Percentiles rank a stretch among this genome's conserved stretches.
Conservation (phyloP, 371 early-diverging fungal species). For the Syncephalis fuscata region DNA sequence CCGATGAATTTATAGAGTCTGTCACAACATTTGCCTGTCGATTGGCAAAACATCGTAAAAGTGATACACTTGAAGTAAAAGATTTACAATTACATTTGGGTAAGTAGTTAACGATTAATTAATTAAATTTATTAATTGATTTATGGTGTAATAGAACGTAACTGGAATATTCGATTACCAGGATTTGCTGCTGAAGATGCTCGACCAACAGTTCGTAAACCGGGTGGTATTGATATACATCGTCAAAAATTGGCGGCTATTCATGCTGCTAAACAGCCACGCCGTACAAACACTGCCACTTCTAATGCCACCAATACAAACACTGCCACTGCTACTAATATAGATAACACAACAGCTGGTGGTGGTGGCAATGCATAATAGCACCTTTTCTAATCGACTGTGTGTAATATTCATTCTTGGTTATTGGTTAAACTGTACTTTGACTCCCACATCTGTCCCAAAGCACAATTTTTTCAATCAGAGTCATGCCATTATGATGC, state of each 20-base stretch:
- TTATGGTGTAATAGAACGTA: slow-evolving; percentile 65
- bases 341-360: no score
- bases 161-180: slow-evolving; percentile 88
- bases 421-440: no score
- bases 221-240: slow-evolving; percentile 37
- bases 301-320: no score
- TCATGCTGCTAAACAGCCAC: slow-evolving; percentile 20
- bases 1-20: slow-evolving; percentile 85
- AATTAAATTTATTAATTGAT: no score
- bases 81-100: slow-evolving; percentile 84
- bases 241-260: slow-evolving; percentile 53
- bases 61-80: slow-evolving; percentile 68
- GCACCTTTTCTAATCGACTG: no score
- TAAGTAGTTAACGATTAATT: slow-evolving; percentile 11
- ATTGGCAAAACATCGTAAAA: slow-evolving; percentile 79
- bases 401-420: no score
- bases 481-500: no score
- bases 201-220: slow-evolving; percentile 43
- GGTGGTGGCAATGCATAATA: no score
- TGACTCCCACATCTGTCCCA: no score
- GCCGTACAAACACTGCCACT: no score
- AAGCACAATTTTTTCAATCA: no score
- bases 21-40: slow-evolving; percentile 73
- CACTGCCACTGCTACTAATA: no score
- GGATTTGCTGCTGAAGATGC: slow-evolving; percentile 77